phyloP scores from a whole-genome alignment of 2,329 filamentous ascomycete species.

The Ophiostoma novo-ulmi region DNA sequence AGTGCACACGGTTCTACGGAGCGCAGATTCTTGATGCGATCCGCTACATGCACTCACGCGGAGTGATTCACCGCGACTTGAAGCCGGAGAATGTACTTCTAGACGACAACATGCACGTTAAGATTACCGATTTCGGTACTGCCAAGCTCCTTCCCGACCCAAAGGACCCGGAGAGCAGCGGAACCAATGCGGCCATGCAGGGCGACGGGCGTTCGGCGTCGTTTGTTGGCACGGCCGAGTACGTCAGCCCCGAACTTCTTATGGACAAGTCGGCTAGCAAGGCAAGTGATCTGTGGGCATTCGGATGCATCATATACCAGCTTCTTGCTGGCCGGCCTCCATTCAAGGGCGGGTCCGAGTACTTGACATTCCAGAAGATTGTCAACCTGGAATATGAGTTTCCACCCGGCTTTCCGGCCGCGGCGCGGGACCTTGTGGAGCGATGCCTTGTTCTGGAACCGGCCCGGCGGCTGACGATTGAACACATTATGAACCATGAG shows the following conservation, averaged over 20 bases:
- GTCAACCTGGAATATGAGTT: constrained; percentile 92
- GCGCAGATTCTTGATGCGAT: constrained; percentile 95
- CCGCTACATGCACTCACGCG: constrained; percentile 94
- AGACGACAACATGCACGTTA: constrained; percentile 94
- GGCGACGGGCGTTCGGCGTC: constrained; percentile 72
- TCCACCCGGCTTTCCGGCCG: constrained; percentile 76
- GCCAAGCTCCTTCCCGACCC: constrained; percentile 78
- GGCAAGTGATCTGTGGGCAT: constrained; percentile 95
- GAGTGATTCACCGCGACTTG: constrained; percentile 91
- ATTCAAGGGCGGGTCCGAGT: constrained; percentile 94
- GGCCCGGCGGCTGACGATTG: constrained; percentile 74
- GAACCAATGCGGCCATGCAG: background rate
- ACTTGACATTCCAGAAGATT: constrained; percentile 97
- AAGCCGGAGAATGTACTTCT: constrained; percentile 96
- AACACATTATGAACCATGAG: constrained; percentile 93
- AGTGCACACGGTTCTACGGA: constrained; percentile 89
- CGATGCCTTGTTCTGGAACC: constrained; percentile 87
- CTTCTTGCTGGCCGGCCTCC: constrained; percentile 91
- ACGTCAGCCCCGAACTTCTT: constrained; percentile 94
- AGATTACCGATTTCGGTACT: constrained; percentile 97
- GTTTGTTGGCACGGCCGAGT: constrained; percentile 96
- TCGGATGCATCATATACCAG: constrained; percentile 97
- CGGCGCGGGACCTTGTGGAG: constrained; percentile 85
- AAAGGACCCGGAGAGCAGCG: constrained; percentile 38
- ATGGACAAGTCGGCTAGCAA: constrained; percentile 97